phyloP scores from a whole-genome alignment of 805 yeast genomes.

The Candida awuae region DNA sequence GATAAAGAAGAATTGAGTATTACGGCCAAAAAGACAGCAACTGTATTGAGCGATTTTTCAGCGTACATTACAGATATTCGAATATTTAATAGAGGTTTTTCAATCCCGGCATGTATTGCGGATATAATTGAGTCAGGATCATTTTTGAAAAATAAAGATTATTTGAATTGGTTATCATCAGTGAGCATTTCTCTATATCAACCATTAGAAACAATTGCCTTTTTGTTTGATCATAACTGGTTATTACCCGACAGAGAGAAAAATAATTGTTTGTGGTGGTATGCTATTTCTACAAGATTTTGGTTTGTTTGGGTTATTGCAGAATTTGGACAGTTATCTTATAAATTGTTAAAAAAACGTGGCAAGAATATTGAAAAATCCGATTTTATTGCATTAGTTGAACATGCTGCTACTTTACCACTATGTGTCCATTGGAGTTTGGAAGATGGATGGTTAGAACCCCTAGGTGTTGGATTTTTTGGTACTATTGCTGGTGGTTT shows the following conservation, averaged over 20 bases:
- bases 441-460: slow-evolving; percentile 27
- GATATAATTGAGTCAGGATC: slow-evolving; percentile 8
- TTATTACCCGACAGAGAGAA: slow-evolving; percentile 15
- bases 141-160: slow-evolving; percentile 6
- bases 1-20: not conserved
- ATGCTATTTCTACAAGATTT: slow-evolving; percentile 25
- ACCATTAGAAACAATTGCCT: slow-evolving; percentile 30
- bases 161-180: slow-evolving; percentile 12
- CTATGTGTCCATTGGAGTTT: slow-evolving; percentile 33
- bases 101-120: slow-evolving; percentile 20
- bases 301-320: slow-evolving; percentile 31
- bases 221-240: slow-evolving; percentile 28
- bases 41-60: slow-evolving; percentile 21
- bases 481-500: slow-evolving; percentile 25
- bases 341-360: not conserved
- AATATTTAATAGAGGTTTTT: slow-evolving; percentile 32
- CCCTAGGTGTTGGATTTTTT: slow-evolving; percentile 28
- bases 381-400: slow-evolving; percentile 16
- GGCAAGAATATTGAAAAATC: slow-evolving; percentile 14
- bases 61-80: slow-evolving; percentile 29
- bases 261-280: slow-evolving; percentile 21
- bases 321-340: slow-evolving; percentile 18
- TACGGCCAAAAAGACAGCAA: not conserved
- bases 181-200: slow-evolving; percentile 21
- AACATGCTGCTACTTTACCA: slow-evolving; percentile 30